Base-by-base conservation (phyloP, 192 early-diverging fungal species). In the Umbelopsis vinacea region DNA sequence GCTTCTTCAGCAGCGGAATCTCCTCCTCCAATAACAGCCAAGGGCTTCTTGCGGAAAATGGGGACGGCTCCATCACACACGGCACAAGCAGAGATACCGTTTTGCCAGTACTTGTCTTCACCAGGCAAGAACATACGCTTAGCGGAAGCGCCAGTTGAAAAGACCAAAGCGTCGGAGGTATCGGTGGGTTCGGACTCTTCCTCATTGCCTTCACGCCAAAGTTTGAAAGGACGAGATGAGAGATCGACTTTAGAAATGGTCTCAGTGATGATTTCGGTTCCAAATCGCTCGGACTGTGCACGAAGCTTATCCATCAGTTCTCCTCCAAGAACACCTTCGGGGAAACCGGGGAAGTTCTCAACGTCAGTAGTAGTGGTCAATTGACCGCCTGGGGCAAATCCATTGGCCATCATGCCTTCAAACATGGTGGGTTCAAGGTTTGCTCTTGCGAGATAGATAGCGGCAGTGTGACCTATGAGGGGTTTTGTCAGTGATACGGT, bases 1-100 rank as follows among this genome's bases (percentile, higher is more conserved):
- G 97, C 95, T 83, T 99, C 97, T 84, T 99, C 97, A 77, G 89
- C 91, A 48, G 93, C 96, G 74, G 94, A 96, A 81, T 98, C 97
- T 69, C 97, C 97, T 71, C 95, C 97, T 71, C 97, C 97, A 70
- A 99, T 91, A 45, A 99, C 97, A 24, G 90, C 96, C 55, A 99
- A 82, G 21, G 94, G 93, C 84, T 96, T 96, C 77, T 96, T 93
- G 75, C 95, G 89, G 89, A 98, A 99, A 71, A 98, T 95, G 24
- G 97, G 97, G 21, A 93, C 95, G 50, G 96, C 95, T 72, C 96
- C 97, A 81, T 99, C 97, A 83, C 97, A 99, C 50, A 99, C 97
- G 57, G 97, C 97, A 76, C 97, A 99, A 12, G 97, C 97, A 66
- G 94, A 96, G 83, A 99, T 99, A 73, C 97, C 97, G 21, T 91